Evolutionary conservation across 495 filamentous ascomycete genomes (phyloP).

Genomic region (Trypethelium eluteriae): DNA sequence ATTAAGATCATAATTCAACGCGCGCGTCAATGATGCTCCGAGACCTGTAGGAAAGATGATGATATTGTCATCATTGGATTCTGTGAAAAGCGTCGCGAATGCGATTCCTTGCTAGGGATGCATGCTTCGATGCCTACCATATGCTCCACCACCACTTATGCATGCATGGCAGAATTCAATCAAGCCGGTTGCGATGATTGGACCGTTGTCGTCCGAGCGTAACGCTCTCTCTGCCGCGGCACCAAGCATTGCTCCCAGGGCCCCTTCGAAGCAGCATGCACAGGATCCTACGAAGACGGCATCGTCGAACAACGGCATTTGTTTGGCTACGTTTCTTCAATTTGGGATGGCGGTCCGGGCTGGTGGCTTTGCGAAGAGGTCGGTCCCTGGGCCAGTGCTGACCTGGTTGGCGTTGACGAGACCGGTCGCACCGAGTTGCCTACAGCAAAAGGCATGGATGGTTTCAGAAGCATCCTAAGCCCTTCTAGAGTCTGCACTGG

Average conservation of each 20-base stretch:
- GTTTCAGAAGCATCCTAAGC: slow-evolving; percentile 10
- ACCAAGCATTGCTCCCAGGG: not conserved
- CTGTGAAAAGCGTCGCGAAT: not conserved
- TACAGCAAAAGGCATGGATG: not conserved
- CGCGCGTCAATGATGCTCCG: slow-evolving; percentile 6
- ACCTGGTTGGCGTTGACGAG: not conserved
- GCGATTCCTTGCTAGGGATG: not conserved
- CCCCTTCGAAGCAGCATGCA: not conserved
- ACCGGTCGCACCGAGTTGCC: slow-evolving; percentile 10
- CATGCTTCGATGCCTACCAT: not conserved
- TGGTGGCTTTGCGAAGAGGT: not conserved
- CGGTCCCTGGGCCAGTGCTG: not conserved
- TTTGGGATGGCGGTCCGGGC: not conserved
- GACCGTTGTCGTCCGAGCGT: slow-evolving; percentile 3
- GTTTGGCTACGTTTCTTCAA: slow-evolving; percentile 2
- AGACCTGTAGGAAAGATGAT: not conserved
- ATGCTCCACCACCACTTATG: not conserved
- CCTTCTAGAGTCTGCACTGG: slow-evolving; percentile 1
- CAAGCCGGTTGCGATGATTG: not conserved
- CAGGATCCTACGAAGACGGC: not conserved
- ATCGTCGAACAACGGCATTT: not conserved
- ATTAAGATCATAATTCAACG: not conserved
- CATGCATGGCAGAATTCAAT: not conserved
- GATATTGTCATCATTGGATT: not conserved
- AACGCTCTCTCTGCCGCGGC: not conserved